phyloP scores from a whole-genome alignment of 1,139 yeast species.

The Kodamaea suecica region DNA sequence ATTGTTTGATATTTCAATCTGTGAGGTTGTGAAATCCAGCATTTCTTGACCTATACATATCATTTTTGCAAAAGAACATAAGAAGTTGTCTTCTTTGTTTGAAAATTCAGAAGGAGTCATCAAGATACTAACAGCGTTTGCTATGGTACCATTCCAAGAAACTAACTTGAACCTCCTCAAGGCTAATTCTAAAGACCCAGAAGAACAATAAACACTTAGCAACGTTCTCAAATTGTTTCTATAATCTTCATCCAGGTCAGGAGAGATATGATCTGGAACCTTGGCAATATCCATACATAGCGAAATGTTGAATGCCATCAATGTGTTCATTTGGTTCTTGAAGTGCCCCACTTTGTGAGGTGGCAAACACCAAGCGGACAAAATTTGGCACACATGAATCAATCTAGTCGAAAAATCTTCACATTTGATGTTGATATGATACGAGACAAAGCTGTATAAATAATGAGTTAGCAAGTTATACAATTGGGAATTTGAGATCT shows the following conservation, averaged over 20 bases:
- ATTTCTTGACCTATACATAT: conserved; percentile 46
- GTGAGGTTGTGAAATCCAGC: conserved; percentile 25
- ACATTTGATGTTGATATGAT: conserved; percentile 40
- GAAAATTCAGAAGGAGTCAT: conserved; percentile 23
- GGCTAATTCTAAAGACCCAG: conserved; percentile 49
- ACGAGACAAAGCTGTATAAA: conserved; percentile 45
- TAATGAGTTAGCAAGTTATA: conserved; percentile 43
- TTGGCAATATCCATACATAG: conserved; percentile 47
- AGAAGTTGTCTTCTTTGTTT: conserved; percentile 30
- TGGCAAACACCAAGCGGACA: conserved; percentile 51
- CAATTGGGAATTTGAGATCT: conserved; percentile 14
- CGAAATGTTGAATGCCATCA: conserved; percentile 44
- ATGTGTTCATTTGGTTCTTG: conserved; percentile 47
- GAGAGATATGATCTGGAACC: conserved; percentile 3
- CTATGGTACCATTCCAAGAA: conserved; percentile 45
- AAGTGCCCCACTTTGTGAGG: conserved; percentile 50
- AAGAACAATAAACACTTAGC: conserved; percentile 46
- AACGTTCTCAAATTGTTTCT: conserved; percentile 39
- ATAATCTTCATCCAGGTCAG: conserved; percentile 18
- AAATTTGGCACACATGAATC: conserved; percentile 41
- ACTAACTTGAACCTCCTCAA: conserved; percentile 49
- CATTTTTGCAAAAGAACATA: conserved; percentile 39
- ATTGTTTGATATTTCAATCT: background rate
- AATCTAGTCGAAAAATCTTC: conserved; percentile 41
- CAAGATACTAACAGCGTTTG: conserved; percentile 31